phyloP scores from a whole-genome alignment of 306 rosid genomes.

The Prunus dulcis region DNA sequence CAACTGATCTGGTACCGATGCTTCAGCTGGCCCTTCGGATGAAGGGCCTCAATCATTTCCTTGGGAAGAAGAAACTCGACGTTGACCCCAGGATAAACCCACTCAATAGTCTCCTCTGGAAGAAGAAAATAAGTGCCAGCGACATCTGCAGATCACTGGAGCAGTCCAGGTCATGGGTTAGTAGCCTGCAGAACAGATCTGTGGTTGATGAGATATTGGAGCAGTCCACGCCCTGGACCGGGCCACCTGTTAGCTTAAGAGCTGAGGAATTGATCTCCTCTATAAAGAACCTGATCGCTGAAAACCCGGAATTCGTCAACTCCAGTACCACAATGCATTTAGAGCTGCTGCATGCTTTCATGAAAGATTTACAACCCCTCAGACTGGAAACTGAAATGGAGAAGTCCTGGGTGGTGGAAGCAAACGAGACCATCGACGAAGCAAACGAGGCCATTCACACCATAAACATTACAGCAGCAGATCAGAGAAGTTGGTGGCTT shows the following conservation, averaged over 20 bases:
- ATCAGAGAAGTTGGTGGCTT: background rate
- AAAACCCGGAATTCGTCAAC: background rate
- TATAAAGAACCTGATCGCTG: background rate
- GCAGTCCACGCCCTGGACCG: background rate
- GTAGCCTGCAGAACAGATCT: slow-evolving; percentile 9
- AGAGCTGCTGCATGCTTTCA: slow-evolving; percentile 7
- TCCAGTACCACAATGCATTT: background rate
- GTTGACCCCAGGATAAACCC: background rate
- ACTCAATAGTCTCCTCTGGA: too few relatives aligned
- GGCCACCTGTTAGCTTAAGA: background rate
- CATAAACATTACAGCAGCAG: background rate
- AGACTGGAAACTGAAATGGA: slow-evolving; percentile 13
- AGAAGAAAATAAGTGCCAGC: background rate
- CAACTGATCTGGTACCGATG: background rate
- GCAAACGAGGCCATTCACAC: background rate
- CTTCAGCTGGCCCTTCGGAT: background rate
- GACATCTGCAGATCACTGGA: background rate
- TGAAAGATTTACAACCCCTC: slow-evolving; percentile 1
- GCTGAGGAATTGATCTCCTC: background rate
- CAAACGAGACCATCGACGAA: background rate
- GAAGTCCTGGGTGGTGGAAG: slow-evolving; percentile 11
- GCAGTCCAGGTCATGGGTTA: background rate
- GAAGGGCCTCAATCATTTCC: background rate
- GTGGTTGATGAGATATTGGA: background rate
- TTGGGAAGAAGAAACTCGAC: background rate